Conservation (phyloP, 2,329 filamentous ascomycete species). For the Trichoderma afroharzianum region DNA sequence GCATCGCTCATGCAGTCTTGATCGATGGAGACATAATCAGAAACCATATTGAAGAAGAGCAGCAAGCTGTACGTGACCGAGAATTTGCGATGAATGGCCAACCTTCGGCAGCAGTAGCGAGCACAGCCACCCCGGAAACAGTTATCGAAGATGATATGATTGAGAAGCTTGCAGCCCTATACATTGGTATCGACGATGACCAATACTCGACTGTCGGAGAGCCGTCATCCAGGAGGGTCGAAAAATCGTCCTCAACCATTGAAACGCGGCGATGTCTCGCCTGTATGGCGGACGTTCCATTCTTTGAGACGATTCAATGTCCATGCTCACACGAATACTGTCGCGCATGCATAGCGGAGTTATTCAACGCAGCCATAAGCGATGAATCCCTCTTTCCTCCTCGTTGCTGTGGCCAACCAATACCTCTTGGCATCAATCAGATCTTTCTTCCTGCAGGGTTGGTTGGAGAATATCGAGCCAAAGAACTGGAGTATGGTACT, state of each 20-base stretch:
- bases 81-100: neutral
- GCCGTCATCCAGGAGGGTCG: neutral
- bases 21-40: neutral
- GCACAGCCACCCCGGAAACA: neutral
- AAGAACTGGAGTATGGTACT: slow-evolving; percentile 47
- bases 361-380: slow-evolving; percentile 39
- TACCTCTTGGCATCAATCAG: slow-evolving; percentile 34
- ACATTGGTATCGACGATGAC: neutral
- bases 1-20: neutral
- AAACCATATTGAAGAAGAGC: neutral
- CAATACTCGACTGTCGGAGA: neutral
- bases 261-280: neutral
- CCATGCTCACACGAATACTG: slow-evolving; percentile 52
- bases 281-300: neutral
- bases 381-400: slow-evolving; percentile 53
- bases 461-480: slow-evolving; percentile 37
- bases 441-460: slow-evolving; percentile 36
- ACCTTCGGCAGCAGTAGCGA: neutral
- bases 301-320: neutral
- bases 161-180: neutral
- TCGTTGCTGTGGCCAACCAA: slow-evolving; percentile 44
- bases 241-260: neutral
- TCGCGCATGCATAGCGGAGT: slow-evolving; percentile 38
- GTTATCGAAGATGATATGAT: neutral
- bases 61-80: neutral